These are phyloP conservation scores for Fermentozyma sake DNA, from an alignment of 1,139 yeast genomes.

Conservation along the genomic window DNA sequence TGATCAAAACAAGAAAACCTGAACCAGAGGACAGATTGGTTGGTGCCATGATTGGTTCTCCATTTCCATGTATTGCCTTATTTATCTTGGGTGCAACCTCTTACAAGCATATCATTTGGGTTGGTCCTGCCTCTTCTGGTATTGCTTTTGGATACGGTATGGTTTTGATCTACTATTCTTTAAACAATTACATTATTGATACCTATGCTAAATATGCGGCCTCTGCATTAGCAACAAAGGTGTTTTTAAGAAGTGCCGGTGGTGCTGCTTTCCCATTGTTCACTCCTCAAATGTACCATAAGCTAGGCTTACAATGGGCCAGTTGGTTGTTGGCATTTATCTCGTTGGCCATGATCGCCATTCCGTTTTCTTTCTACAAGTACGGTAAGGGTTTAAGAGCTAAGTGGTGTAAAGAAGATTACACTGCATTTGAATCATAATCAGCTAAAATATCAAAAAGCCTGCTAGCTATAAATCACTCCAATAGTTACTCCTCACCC, in stretches of 20 bases:
- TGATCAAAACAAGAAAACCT: slow-evolving; percentile 57
- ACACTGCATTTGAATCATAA: too few relatives aligned
- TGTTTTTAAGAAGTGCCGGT: slow-evolving; percentile 79
- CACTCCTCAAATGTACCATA: slow-evolving; percentile 74
- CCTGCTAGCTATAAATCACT: too few relatives aligned
- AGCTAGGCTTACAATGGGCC: slow-evolving; percentile 77
- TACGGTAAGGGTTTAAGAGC: slow-evolving; percentile 65
- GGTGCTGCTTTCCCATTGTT: slow-evolving; percentile 92
- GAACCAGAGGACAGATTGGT: slow-evolving; percentile 83
- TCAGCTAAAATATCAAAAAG: too few relatives aligned
- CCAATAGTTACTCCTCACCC: too few relatives aligned
- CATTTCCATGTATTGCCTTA: slow-evolving; percentile 82
- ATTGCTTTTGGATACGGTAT: slow-evolving; percentile 87
- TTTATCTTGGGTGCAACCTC: slow-evolving; percentile 91
- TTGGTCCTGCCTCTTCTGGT: slow-evolving; percentile 91
- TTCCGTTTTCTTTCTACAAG: slow-evolving; percentile 74
- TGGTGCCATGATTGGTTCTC: slow-evolving; percentile 89
- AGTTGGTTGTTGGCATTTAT: slow-evolving; percentile 80
- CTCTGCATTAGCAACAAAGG: slow-evolving; percentile 85
- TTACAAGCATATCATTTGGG: slow-evolving; percentile 77
- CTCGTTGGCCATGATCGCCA: slow-evolving; percentile 75
- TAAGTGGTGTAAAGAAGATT: slow-evolving; percentile 64
- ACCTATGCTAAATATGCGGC: slow-evolving; percentile 88
- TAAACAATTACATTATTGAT: slow-evolving; percentile 86
- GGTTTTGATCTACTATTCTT: slow-evolving; percentile 83